These are phyloP conservation scores for Ceratobasidium sp. DNA, from an alignment of 1,284 basidiomycete genomes.

Conservation along the genomic window DNA sequence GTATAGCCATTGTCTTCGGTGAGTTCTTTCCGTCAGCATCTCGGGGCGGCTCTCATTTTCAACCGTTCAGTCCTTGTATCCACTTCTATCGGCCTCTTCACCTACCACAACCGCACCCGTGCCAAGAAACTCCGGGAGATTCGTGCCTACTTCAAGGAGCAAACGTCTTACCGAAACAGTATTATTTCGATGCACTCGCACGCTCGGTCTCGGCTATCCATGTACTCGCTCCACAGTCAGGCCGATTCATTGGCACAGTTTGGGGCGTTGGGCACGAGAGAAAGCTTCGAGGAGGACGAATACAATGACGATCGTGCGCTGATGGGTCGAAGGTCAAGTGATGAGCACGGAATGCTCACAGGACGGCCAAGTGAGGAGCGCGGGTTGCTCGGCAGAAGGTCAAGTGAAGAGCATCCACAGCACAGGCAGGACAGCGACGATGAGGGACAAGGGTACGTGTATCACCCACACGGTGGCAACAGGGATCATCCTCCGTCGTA, in stretches of 20 bases:
- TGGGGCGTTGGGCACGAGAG: constrained; percentile 4
- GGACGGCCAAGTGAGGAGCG: constrained; percentile 14
- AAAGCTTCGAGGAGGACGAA: constrained; percentile 14
- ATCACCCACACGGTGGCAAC: constrained; percentile 2
- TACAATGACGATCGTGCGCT: constrained; percentile 5
- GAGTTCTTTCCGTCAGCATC: constrained; percentile 41
- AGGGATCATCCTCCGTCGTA: background rate
- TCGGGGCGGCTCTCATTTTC: background rate
- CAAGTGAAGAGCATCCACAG: background rate
- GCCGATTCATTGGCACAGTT: constrained; percentile 8
- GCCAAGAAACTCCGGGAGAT: constrained; percentile 56
- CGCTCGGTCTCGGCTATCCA: constrained; percentile 40
- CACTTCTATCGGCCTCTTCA: constrained; percentile 54
- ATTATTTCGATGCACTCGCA: constrained; percentile 52
- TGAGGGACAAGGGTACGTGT: constrained; percentile 1
- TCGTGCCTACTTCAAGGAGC: constrained; percentile 63
- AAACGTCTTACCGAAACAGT: constrained; percentile 51
- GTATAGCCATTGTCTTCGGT: constrained; percentile 54
- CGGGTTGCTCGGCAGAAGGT: background rate
- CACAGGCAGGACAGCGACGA: constrained; percentile 12
- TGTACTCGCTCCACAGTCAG: constrained; percentile 22
- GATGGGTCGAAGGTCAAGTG: background rate
- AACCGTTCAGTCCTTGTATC: constrained; percentile 53
- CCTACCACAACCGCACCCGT: constrained; percentile 60
- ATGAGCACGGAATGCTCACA: background rate